Base-by-base conservation (phyloP, 345 rosid species). In the Zanthoxylum bungeanum region DNA sequence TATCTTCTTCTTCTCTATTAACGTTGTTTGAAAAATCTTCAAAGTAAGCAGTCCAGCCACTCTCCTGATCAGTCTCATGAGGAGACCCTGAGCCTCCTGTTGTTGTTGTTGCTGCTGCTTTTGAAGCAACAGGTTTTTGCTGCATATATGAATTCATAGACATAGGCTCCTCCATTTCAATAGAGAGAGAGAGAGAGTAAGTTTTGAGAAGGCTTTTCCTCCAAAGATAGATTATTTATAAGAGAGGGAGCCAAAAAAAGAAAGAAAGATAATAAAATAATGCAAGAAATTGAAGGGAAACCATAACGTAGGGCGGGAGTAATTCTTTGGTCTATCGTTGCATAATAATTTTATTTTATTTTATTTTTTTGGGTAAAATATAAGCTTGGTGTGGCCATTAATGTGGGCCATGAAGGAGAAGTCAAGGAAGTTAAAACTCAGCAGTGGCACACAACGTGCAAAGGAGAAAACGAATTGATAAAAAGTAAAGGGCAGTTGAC, bases 11-110 rank as follows among this genome's bases (percentile, higher is more conserved):
- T 28, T 71, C 63, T 62, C 46, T 64, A 36, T 72, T 55, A 33
- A 34, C 55, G 4, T 81, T 69, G 36, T 75, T 71, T 47, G 89
- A 81, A 71, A 85, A 89, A 77, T 89, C 98, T 25, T 87, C 85
- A 59, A 93, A 85, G 80, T 88, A 88, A 70, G 92, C 77, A 7
- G 97, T 91, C 98, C 98, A 93, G 0, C 98, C 97, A 73, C 98
- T 93, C 77, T 91, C 97, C 31, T 90, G 93, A 31, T 83, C 76
- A 28, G 64, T n/a, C 49, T 44, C 49, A 4, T 2, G 17, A 44
- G 12, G 49, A 14, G 47, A 14, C 17, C 47, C 47, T 42, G 47
- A 44, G 49, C 49, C 49, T 44, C 12, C 44, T 28, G 67, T 8
- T 61, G 59, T 57, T 75, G n/a, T n/a, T n/a, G n/a, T n/a, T n/a